Evolutionary conservation across 129 eudicot species (phyloP), one percentile per base, ranked within the genome.

Genomic region (Saussurea involucrata): DNA sequence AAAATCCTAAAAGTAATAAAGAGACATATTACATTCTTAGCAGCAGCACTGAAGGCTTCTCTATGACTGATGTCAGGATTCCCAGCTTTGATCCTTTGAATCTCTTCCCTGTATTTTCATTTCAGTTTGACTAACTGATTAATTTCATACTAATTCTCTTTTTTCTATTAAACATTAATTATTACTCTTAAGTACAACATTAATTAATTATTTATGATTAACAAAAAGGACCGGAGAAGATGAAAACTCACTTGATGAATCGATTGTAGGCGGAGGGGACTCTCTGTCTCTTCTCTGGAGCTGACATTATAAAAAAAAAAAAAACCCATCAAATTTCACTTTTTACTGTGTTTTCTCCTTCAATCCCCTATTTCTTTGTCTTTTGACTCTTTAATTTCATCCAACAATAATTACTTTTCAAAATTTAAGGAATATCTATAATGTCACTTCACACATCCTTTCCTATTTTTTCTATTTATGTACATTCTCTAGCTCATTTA

Each of bases 191-290:
- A 4, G 29, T 22, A 18, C 13, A 37, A 69, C 24, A 27, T 37
- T 20, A 22, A 49, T 33, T 31, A 37, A 37, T 40, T 79, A 31
- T 20, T n/a, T 3, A 24, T 13, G 29, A 65, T 34, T 37, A 71
- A 36, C 8, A 53, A 58, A 21, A 6, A 53, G 66, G 11, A 37
- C 7, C 0, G 37, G 18, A 72, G 74, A 33, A 71, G 76, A 36
- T 42, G 61, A 80, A 40, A 57, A 80, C 92, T 90, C 77, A 91
- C 96, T 91, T 91, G 89, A 91, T 91, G 84, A 91, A 91, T 36
- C 96, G 90, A 80, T 91, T 91, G 84, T 91, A 91, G 55, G 96
- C 96, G 27, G 93, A 91, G 57, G 96, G 96, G 76, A 91, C 93
- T 86, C 96, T 81, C 81, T 88, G 97, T 83, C 93, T 86, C 86